These are phyloP conservation scores for Aspergillus flavus DNA, from an alignment of 2,329 filamentous ascomycete species.

Conservation along the genomic window DNA sequence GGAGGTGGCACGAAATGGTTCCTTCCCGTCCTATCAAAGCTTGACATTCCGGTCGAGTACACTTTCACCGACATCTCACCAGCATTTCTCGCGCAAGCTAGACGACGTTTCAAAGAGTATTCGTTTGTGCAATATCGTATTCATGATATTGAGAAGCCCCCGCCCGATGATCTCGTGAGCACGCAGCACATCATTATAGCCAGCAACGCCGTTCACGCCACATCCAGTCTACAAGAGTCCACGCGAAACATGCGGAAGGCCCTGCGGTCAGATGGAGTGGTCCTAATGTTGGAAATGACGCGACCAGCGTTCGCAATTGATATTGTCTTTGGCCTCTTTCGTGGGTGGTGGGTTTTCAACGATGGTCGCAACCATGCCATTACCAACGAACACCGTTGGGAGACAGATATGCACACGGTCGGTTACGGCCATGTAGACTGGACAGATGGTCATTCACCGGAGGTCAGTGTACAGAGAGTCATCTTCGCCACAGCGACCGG, in stretches of 20 bases:
- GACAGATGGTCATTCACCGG: conserved; percentile 34
- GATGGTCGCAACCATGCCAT: conserved; percentile 39
- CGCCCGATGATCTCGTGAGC: conserved; percentile 20
- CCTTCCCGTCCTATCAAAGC: conserved; percentile 27
- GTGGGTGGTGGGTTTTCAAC: conserved; percentile 45
- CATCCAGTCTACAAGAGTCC: conserved; percentile 31
- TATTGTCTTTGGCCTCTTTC: conserved; percentile 38
- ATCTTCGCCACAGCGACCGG: conserved; percentile 28
- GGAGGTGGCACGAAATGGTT: conserved; percentile 41
- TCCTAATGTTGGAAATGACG: conserved; percentile 39
- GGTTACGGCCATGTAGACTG: conserved; percentile 39
- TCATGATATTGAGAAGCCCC: conserved; percentile 35
- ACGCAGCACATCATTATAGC: conserved; percentile 38
- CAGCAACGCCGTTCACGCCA: conserved; percentile 42
- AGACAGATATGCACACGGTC: conserved; percentile 28
- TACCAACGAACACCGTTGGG: conserved; percentile 25
- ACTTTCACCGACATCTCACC: conserved; percentile 44
- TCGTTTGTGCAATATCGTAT: conserved; percentile 27
- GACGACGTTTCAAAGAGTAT: conserved; percentile 32
- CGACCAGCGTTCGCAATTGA: conserved; percentile 32
- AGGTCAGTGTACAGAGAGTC: conserved; percentile 26
- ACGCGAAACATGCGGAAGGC: conserved; percentile 27
- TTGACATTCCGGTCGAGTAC: conserved; percentile 38
- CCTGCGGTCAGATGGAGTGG: conserved; percentile 32
- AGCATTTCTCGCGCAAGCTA: conserved; percentile 38